Base-by-base conservation (phyloP, 805 yeast genomes). In the Wickerhamomyces subpelliculosus region DNA sequence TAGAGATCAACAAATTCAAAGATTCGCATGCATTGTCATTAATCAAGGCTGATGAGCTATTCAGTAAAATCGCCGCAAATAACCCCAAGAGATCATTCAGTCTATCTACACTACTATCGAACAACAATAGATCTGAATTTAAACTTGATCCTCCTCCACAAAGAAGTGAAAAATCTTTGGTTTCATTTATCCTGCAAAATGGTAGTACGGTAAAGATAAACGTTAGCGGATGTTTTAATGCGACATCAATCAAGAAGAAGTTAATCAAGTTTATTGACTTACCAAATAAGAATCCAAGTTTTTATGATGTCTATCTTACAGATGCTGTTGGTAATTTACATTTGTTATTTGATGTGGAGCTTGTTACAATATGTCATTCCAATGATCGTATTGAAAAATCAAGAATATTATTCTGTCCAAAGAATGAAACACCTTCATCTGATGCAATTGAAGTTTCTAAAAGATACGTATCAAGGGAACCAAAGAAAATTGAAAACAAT, bases 311-410 rank as follows among this genome's bases (percentile, higher is more conserved):
- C 0, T 83, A 80, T 52, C 68, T 80, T 18, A 70, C 74, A 2
- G 75, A 72, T 40, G 55, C 62, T 16, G 55, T 54, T 10, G 65
- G 67, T 34, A 54, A 60, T 38, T 37, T 67, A 36, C 73, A 70
- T 43, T 46, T 75, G 21, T 63, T 87, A 38, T 80, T 73, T 51
- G 95, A 84, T 51, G 84, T 81, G 11, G 95, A 86, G 53, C 68
- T 87, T 23, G 87, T 86, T 4, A 79, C 94, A 0, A 76, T 85
- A 8, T 84, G 95, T 51, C 89, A 83, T 53, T 81, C 93, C 0
- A 70, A 75, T 3, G 86, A 80, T 38, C 65, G 88, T 21, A 55
- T 70, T 4, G 94, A 84, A 50, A 82, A 83, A 47, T 75, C 77
- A 49, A 64, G 95, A 37, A 76, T 52, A 14, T 75, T 88, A 35